Percentiles rank a stretch among this genome's conserved stretches.
These are phyloP conservation scores for Lasiodiplodia citricola DNA, from an alignment of 2,329 filamentous ascomycete genomes.

Conservation along the genomic window DNA sequence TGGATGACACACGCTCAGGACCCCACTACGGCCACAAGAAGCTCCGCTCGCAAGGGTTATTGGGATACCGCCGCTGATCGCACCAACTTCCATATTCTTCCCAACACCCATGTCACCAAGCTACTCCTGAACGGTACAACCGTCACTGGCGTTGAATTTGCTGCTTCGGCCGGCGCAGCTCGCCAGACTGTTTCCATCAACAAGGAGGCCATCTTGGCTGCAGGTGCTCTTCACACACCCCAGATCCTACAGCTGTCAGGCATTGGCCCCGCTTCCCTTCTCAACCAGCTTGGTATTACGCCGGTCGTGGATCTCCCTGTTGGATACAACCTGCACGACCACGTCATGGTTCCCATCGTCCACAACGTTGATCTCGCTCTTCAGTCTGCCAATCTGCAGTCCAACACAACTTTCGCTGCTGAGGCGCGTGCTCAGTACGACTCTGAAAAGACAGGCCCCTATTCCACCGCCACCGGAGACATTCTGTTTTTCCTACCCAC, in stretches of 20 bases:
- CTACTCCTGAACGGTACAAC: conserved; percentile 1
- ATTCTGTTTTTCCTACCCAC: conserved; percentile 24
- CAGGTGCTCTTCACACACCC: conserved; percentile 36
- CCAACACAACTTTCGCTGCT: conserved; percentile 12
- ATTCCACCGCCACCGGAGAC: conserved; percentile 8
- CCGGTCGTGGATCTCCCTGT: conserved; percentile 35
- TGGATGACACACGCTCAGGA: conserved; percentile 27
- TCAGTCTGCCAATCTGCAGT: conserved; percentile 5
- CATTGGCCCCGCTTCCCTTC: conserved; percentile 35
- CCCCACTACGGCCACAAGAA: conserved; percentile 9
- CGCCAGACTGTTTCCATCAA: conserved; percentile 30
- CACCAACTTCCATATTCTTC: conserved; percentile 33
- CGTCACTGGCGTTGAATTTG: conserved; percentile 7
- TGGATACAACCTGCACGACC: conserved; percentile 27
- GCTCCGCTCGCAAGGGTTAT: conserved; percentile 27
- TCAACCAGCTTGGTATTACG: conserved; percentile 31
- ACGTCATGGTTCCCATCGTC: conserved; percentile 18
- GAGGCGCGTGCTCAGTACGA: conserved; percentile 17
- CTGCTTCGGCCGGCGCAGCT: conserved; percentile 3
- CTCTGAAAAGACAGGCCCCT: conserved; percentile 11
- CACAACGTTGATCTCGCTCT: conserved; percentile 15
- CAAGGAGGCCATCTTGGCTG: conserved; percentile 35
- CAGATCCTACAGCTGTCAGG: conserved; percentile 39
- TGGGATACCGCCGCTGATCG: conserved; percentile 29
- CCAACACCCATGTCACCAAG: conserved; percentile 22